Percentiles rank a stretch among this genome's conserved stretches.
These are phyloP conservation scores for Crucihimalaya himalaica DNA, from an alignment of 345 rosid species.

Conservation along the genomic window DNA sequence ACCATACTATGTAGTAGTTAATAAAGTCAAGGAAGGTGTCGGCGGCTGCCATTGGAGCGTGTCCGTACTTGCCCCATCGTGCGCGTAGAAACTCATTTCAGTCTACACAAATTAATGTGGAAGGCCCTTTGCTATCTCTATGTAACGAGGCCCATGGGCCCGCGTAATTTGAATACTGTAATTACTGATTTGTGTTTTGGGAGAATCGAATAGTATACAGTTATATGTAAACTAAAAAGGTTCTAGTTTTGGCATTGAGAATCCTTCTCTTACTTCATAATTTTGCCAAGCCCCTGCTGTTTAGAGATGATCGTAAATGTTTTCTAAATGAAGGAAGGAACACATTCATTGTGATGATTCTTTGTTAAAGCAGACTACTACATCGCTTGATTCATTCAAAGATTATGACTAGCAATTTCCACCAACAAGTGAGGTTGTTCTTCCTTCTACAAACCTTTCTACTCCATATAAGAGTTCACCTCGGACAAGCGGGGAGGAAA, in stretches of 20 bases:
- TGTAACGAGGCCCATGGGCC: slow-evolving; percentile 24
- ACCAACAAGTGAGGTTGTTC: background rate
- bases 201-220: no score
- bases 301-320: background rate
- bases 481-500: background rate
- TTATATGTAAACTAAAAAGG: no score
- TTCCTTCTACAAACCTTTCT: no score
- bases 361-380: slow-evolving; percentile 7
- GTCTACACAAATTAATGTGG: background rate
- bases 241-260: no score
- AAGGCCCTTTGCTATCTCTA: background rate
- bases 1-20: background rate
- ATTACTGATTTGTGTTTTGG: background rate
- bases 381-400: background rate
- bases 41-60: slow-evolving; percentile 36
- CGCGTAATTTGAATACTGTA: slow-evolving; percentile 3
- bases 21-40: slow-evolving; percentile 22
- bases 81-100: slow-evolving; percentile 5
- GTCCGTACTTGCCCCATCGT: background rate
- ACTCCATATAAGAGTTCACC: background rate
- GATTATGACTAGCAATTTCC: background rate
- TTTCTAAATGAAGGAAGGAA: no score
- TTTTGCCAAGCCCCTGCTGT: background rate
- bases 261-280: background rate
- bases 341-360: background rate